Evolutionary conservation across 208 protist species (phyloP).

Genomic region (Leishmania tarentolae): DNA sequence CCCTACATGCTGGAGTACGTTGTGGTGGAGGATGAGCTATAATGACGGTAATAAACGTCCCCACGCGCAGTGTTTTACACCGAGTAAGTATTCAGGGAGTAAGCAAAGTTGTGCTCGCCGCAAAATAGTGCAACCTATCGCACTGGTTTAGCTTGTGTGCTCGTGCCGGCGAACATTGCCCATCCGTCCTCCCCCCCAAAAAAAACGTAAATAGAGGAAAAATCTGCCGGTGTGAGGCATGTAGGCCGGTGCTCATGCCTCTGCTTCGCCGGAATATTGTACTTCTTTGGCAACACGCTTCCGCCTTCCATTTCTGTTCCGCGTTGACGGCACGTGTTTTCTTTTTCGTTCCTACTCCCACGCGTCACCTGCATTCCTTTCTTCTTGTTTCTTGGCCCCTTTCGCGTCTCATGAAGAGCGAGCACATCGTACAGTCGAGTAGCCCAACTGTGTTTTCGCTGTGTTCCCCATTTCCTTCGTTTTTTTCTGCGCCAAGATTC

Average conservation of each 20-base stretch:
- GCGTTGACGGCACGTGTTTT: not conserved
- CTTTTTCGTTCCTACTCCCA: not conserved
- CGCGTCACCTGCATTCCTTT: not conserved
- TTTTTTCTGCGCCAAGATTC: constrained; percentile 11
- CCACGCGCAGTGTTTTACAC: not conserved
- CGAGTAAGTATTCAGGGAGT: not conserved
- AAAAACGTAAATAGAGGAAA: not conserved
- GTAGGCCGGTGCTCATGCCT: not conserved
- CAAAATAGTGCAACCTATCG: not conserved
- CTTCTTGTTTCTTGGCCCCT: not conserved
- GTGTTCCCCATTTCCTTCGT: not conserved
- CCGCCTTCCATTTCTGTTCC: not conserved
- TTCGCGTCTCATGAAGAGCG: not conserved
- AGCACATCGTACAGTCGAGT: not conserved
- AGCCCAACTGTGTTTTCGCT: not conserved
- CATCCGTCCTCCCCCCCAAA: not conserved
- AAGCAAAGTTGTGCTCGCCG: not conserved
- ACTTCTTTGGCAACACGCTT: not conserved
- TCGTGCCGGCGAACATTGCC: not conserved
- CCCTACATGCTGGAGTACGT: constrained; percentile 71
- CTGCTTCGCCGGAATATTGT: not conserved
- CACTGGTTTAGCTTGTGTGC: not conserved
- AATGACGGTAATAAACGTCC: not conserved
- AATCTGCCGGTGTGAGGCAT: not conserved
- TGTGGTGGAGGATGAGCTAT: constrained; percentile 84